A percentile compares a stretch with the other conserved stretches of the same genome.
These are phyloP conservation scores for Zymoseptoria crescenta DNA, from an alignment of 2,329 filamentous ascomycete genomes.

Conservation along the genomic window DNA sequence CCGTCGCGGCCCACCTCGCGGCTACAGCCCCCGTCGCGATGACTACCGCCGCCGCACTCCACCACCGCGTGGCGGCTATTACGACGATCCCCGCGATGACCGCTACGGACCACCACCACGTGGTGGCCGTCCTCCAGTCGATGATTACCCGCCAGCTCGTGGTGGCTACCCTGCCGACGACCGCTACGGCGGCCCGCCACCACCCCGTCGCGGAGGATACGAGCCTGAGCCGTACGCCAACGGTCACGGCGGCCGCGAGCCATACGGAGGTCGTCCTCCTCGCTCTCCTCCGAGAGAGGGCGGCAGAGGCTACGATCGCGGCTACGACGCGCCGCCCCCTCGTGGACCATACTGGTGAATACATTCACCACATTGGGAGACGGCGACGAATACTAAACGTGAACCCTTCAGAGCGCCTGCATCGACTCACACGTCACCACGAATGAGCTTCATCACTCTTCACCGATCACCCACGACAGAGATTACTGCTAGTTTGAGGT, in stretches of 20 bases:
- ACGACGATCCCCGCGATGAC: slow-evolving; percentile 72
- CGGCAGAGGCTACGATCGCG: slow-evolving; percentile 24
- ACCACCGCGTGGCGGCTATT: slow-evolving; percentile 64
- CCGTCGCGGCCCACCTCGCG: slow-evolving; percentile 69
- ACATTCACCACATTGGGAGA: slow-evolving; percentile 9
- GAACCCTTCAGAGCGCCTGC: not conserved
- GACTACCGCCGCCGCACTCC: slow-evolving; percentile 83
- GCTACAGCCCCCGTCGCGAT: slow-evolving; percentile 75
- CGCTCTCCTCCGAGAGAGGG: slow-evolving; percentile 36
- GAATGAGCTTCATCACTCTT: not conserved
- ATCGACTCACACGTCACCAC: not conserved
- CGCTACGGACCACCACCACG: slow-evolving; percentile 53
- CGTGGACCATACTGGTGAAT: slow-evolving; percentile 22
- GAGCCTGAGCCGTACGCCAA: slow-evolving; percentile 55
- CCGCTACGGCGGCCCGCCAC: slow-evolving; percentile 54
- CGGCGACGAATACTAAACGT: slow-evolving; percentile 16
- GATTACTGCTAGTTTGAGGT: not conserved
- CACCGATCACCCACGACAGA: not conserved
- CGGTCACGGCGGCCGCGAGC: slow-evolving; percentile 43
- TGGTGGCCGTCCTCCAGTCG: slow-evolving; percentile 59
- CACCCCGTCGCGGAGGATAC: slow-evolving; percentile 47
- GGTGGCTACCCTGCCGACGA: slow-evolving; percentile 59
- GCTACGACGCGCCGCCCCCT: slow-evolving; percentile 20
- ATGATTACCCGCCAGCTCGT: slow-evolving; percentile 58
- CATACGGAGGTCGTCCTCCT: slow-evolving; percentile 38